phyloP scores from a whole-genome alignment of 495 filamentous ascomycete species.

The Aspergillus ellipticus region DNA sequence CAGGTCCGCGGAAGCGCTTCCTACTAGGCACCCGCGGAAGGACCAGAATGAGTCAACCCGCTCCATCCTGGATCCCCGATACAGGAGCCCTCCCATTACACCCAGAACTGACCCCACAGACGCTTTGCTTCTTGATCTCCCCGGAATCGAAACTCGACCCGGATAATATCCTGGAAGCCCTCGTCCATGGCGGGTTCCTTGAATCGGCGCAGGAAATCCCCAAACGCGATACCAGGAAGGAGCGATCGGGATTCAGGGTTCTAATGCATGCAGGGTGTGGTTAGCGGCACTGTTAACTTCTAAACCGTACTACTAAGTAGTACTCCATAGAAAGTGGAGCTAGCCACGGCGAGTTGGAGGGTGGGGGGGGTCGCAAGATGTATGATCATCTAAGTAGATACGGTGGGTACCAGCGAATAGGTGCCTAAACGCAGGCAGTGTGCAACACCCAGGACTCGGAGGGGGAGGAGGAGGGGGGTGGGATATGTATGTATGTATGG shows the following conservation, averaged over 20 bases:
- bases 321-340: too few species aligned
- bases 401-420: background rate
- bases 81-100: constrained; percentile 14
- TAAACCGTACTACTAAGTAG: too few species aligned
- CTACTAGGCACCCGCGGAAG: background rate
- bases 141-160: constrained; percentile 64
- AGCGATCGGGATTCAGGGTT: constrained; percentile 77
- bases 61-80: too few species aligned
- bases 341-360: background rate
- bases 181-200: constrained; percentile 68
- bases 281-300: background rate
- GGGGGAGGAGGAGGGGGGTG: background rate
- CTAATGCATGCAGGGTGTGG: constrained; percentile 28
- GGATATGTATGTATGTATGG: background rate
- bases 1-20: background rate
- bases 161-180: constrained; percentile 77
- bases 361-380: too few species aligned
- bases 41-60: too few species aligned
- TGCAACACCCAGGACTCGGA: background rate
- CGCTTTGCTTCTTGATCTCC: constrained; percentile 51
- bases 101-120: constrained; percentile 73
- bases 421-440: background rate
- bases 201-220: constrained; percentile 64
- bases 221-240: constrained; percentile 78
- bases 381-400: too few species aligned